Base-by-base conservation (phyloP, 1,284 basidiomycete genomes). In the Rhizoctonia solani region DNA sequence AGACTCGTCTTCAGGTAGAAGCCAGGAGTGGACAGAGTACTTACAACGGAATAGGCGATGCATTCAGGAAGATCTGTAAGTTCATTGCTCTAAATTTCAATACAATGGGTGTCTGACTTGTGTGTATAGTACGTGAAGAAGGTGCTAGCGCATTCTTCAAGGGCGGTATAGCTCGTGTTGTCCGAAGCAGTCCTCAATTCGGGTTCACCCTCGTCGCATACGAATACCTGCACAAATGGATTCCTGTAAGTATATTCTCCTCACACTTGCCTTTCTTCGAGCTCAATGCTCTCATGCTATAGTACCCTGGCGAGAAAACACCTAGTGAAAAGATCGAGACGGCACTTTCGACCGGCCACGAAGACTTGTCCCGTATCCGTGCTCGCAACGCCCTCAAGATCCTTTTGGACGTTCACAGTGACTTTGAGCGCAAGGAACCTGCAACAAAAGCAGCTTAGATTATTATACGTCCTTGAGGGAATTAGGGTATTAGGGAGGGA, bases 1-100 rank as follows among this genome's bases (percentile, higher is more conserved):
- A 99, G 85, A 99, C 96, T n/a, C 88, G 96, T 67, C 81, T 99
- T 71, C 97, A 99, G 77, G 89, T 94, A n/a, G 97, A 99, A 78
- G 90, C 94, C 37, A 85, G 90, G 70, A 90, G 92, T 73, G 97
- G 96, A 16, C 88, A 99, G 77, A 92, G 93, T 3, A 82, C 89
- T 69, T 99, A 99, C 82, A 93, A 92, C 77, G 96, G 97, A 54
- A 80, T 98, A 53, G 77, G 81, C 14, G 95, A 99, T 78, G 95
- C 93, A 27, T 93, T 97, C 74, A 80, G 83, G 56, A 97, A 91
- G 77, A 98, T 99, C 71, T 88, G 90, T 88, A 75, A 75, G 83
- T 78, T 32, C 21, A 42, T 30, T 56, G 9, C 19, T 54, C 8
- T 16, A 25, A 32, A n/a, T 42, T 68, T 61, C 27, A 16, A 3